phyloP scores from a whole-genome alignment of 192 early-diverging fungal genomes.

The Backusella westeae region DNA sequence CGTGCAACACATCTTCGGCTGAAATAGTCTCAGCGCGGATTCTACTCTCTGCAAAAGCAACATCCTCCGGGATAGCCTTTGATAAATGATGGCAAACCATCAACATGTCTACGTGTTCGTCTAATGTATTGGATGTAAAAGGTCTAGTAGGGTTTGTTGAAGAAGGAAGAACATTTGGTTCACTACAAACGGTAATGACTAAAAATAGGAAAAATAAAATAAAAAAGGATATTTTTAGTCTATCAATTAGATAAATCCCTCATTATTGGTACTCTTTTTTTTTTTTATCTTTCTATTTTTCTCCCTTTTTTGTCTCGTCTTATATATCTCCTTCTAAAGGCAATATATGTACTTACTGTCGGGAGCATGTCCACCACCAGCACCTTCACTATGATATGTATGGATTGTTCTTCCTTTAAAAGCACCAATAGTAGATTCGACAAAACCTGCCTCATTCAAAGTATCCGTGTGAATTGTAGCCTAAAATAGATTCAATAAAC shows the following conservation, averaged over 20 bases:
- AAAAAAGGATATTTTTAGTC: neutral
- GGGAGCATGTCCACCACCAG: constrained; percentile 93
- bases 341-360: constrained; percentile 50
- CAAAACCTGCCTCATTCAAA: constrained; percentile 96
- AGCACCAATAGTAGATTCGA: constrained; percentile 85
- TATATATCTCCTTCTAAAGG: neutral
- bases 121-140: constrained; percentile 91
- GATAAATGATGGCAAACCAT: constrained; percentile 98
- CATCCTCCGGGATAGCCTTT: constrained; percentile 91
- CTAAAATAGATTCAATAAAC: constrained; percentile 30
- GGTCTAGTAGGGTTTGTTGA: constrained; percentile 97
- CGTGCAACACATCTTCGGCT: constrained; percentile 95
- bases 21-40: constrained; percentile 97
- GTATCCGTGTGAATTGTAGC: constrained; percentile 97
- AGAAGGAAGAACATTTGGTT: constrained; percentile 86
- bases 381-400: constrained; percentile 96
- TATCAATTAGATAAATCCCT: neutral
- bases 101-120: constrained; percentile 98
- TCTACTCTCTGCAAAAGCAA: constrained; percentile 94
- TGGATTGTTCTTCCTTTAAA: constrained; percentile 93
- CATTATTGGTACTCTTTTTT: neutral
- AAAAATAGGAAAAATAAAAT: neutral
- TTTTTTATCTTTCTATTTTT: neutral
- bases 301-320: neutral
- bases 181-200: constrained; percentile 71